Percentiles rank a stretch among this genome's conserved stretches.
phyloP scores from a whole-genome alignment of 495 filamentous ascomycete species.

The Podospora fimiseda region DNA sequence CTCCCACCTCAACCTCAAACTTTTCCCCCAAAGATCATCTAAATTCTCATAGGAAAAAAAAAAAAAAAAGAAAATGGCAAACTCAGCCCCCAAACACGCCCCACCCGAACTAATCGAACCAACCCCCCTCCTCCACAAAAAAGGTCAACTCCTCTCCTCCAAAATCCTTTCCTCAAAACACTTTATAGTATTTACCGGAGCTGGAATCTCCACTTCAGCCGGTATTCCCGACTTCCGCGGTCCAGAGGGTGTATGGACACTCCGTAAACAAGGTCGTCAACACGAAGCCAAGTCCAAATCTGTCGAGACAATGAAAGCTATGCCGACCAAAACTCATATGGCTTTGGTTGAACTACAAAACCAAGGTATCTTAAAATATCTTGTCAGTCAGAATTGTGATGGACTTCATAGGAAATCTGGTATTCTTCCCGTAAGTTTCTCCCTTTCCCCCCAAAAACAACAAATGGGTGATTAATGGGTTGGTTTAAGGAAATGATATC shows the following conservation, averaged over 20 bases:
- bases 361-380: slow-evolving; percentile 33
- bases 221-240: slow-evolving; percentile 45
- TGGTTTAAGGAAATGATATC: slow-evolving; percentile 37
- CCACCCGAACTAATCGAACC: slow-evolving; percentile 31
- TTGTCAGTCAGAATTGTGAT: slow-evolving; percentile 45
- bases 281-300: slow-evolving; percentile 19
- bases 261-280: slow-evolving; percentile 36
- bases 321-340: slow-evolving; percentile 43
- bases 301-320: slow-evolving; percentile 34
- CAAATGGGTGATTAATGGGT: too few relatives aligned
- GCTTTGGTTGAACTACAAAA: slow-evolving; percentile 42
- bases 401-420: slow-evolving; percentile 40
- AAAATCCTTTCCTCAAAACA: slow-evolving; percentile 39
- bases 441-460: too few relatives aligned
- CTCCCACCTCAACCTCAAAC: too few relatives aligned
- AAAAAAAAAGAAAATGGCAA: too few relatives aligned
- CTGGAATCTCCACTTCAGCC: slow-evolving; percentile 42
- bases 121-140: slow-evolving; percentile 24
- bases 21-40: too few relatives aligned
- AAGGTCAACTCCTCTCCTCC: slow-evolving; percentile 30
- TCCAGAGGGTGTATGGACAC: slow-evolving; percentile 40
- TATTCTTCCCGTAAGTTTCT: slow-evolving; percentile 35
- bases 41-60: too few relatives aligned
- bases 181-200: slow-evolving; percentile 42
- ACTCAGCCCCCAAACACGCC: slow-evolving; percentile 2